phyloP scores from a whole-genome alignment of 768 basidiomycete species.

The Termitomyces sp. region DNA sequence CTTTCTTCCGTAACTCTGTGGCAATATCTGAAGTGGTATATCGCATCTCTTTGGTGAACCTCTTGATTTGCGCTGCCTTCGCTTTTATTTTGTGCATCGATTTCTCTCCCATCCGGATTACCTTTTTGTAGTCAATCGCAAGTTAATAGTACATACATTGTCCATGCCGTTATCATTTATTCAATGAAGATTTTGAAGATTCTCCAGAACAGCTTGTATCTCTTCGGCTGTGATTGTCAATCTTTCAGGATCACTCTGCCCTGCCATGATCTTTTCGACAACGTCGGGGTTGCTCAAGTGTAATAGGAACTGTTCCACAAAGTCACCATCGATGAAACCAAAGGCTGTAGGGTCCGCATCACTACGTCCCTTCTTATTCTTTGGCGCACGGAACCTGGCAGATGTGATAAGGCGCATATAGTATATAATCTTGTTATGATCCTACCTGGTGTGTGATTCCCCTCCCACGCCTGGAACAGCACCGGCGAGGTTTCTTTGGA shows the following conservation, averaged over 20 bases:
- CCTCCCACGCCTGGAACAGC: slow-evolving; percentile 52
- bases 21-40: slow-evolving; percentile 39
- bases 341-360: slow-evolving; percentile 54
- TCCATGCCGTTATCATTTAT: slow-evolving; percentile 19
- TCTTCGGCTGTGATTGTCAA: slow-evolving; percentile 45
- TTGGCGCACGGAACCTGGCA: slow-evolving; percentile 68
- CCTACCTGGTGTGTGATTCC: slow-evolving; percentile 59
- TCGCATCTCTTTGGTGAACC: slow-evolving; percentile 23
- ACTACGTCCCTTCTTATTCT: slow-evolving; percentile 48
- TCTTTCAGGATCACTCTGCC: slow-evolving; percentile 55
- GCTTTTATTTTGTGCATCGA: neutral
- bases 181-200: slow-evolving; percentile 54
- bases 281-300: slow-evolving; percentile 34
- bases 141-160: slow-evolving; percentile 19
- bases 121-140: neutral
- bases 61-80: neutral
- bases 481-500: slow-evolving; percentile 73
- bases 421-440: neutral
- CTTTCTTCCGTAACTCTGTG: slow-evolving; percentile 34
- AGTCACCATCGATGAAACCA: slow-evolving; percentile 89
- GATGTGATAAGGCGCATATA: neutral
- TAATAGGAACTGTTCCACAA: slow-evolving; percentile 65
- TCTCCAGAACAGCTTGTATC: slow-evolving; percentile 41
- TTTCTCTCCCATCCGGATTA: neutral
- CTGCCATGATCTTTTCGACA: slow-evolving; percentile 52